Conservation (phyloP, 345 rosid species). For the Hypericum androsaemum region DNA sequence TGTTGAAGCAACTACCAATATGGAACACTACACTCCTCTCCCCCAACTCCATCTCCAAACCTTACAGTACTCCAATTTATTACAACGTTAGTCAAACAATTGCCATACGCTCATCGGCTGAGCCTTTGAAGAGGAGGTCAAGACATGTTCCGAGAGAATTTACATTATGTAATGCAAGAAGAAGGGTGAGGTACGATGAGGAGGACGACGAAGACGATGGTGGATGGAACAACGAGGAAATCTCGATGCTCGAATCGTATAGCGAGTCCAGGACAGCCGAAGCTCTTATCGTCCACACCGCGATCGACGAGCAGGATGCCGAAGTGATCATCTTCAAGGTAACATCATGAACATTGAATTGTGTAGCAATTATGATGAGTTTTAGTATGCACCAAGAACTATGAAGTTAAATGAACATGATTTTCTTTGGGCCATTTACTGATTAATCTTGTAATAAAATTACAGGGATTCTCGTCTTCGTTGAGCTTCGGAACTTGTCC, state of each 20-base stretch:
- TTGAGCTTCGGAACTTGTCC: conserved; percentile 59
- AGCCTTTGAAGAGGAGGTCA: too few relatives aligned
- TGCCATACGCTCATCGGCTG: too few relatives aligned
- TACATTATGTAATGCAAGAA: conserved; percentile 19
- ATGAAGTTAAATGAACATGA: background rate
- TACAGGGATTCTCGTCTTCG: conserved; percentile 72
- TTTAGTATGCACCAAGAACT: background rate
- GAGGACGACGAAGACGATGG: conserved; percentile 18
- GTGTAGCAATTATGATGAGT: background rate
- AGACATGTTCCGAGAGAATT: too few relatives aligned
- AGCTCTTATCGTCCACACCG: conserved; percentile 61
- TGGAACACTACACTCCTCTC: too few relatives aligned
- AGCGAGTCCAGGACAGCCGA: conserved; percentile 50
- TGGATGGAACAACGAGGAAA: conserved; percentile 51
- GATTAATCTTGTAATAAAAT: too few relatives aligned
- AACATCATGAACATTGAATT: background rate
- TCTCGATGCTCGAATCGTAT: conserved; percentile 52
- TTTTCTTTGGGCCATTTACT: background rate
- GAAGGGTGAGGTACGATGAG: conserved; percentile 39
- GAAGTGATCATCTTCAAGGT: conserved; percentile 73
- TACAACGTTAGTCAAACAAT: too few relatives aligned
- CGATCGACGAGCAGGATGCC: conserved; percentile 46
- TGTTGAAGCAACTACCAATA: too few relatives aligned
- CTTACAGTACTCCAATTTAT: too few relatives aligned
- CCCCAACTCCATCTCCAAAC: too few relatives aligned